Evolutionary conservation across 768 basidiomycete species (phyloP), one percentile per base, ranked within the genome.

Genomic region (Hericium rajendrae): DNA sequence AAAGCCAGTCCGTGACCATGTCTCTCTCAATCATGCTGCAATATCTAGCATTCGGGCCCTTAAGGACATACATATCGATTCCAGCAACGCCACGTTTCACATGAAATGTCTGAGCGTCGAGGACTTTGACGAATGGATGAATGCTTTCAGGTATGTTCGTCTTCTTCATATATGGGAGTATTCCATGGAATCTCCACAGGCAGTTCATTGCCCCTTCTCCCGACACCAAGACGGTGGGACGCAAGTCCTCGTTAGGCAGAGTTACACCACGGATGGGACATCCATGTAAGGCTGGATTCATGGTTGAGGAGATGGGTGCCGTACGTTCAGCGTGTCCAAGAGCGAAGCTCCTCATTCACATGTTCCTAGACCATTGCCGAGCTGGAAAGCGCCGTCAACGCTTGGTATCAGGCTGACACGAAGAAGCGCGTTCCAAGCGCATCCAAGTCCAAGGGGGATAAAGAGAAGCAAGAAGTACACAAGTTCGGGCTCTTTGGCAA

Each of bases 11-110:
- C 81, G 90, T 51, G 91, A 92, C 68, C 80, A 84, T 60, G 71
- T 91, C 51, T 76, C 73, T 22, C 72, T 71, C 1, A 77, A 80
- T 43, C 78, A 81, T 64, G 87, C 90, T 32, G 88, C 88, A n/a
- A 83, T 92, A 58, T 83, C 88, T 20, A 88, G 86, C 18, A 76
- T 81, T 4, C 74, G 75, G n/a, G 84, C 84, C 4, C 80, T 84
- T 58, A 88, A 78, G 67, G 86, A 91, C 64, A 88, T 92, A 52
- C 88, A 91, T 64, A 75, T 93, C 51, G 90, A 93, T 65, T 83
- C 86, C 3, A 78, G 74, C 64, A 82, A 75, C 48, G 85, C 84
- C 26, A 91, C 87, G 0, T 92, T 91, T 67, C 90, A 92, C 69
- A 79, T 92, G 60, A 88, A 85, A 69, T 89, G 87, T 67, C 70